These are phyloP conservation scores for Aegilops bicornis DNA, from an alignment of 176 grass and related monocot genomes.

Conservation along the genomic window DNA sequence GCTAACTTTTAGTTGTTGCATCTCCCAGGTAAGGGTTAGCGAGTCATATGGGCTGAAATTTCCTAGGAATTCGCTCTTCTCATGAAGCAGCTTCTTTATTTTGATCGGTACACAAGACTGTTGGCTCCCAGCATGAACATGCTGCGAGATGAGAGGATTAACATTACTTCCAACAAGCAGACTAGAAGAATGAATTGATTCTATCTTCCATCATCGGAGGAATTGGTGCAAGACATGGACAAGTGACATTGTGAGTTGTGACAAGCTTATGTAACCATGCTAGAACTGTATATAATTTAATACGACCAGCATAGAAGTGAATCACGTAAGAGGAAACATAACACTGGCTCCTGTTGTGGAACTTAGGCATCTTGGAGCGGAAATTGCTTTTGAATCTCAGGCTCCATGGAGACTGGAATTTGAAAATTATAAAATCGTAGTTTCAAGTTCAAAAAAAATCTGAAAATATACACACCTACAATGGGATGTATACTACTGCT, in stretches of 20 bases:
- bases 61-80: slow-evolving; percentile 94
- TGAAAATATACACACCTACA: no score
- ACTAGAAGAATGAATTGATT: slow-evolving; percentile 40
- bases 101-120: slow-evolving; percentile 75
- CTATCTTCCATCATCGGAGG: not conserved
- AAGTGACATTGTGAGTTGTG: not conserved
- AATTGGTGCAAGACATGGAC: not conserved
- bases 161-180: slow-evolving; percentile 53
- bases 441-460: no score
- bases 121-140: slow-evolving; percentile 95
- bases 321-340: not conserved
- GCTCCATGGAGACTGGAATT: no score
- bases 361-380: not conserved
- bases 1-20: slow-evolving; percentile 22
- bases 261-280: not conserved
- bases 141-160: slow-evolving; percentile 85
- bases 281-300: not conserved
- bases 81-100: slow-evolving; percentile 93
- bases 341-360: not conserved
- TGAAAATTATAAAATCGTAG: no score
- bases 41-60: slow-evolving; percentile 94
- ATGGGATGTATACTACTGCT: no score
- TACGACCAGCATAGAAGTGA: not conserved
- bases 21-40: slow-evolving; percentile 85
- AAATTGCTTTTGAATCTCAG: no score